These are phyloP conservation scores for Naematelia encephala DNA, from an alignment of 768 basidiomycete genomes.

Conservation along the genomic window DNA sequence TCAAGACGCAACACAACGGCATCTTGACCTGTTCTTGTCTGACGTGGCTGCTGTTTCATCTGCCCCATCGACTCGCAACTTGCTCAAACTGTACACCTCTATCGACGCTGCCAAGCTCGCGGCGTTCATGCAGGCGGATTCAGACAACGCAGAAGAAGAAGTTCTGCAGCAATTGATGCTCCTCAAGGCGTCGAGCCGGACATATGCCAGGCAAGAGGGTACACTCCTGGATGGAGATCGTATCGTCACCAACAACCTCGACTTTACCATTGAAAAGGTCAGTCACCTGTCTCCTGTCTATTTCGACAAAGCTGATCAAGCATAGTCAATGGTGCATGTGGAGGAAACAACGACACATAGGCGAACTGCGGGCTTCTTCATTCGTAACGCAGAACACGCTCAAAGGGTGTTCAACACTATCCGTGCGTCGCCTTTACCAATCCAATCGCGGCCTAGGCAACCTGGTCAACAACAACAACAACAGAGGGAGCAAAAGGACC, in stretches of 20 bases:
- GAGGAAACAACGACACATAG: slow-evolving; percentile 90
- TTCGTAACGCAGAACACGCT: slow-evolving; percentile 85
- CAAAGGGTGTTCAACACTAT: slow-evolving; percentile 81
- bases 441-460: slow-evolving; percentile 4
- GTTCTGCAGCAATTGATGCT: slow-evolving; percentile 97
- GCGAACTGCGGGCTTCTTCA: slow-evolving; percentile 95
- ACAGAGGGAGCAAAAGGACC: background rate
- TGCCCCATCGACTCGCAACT: slow-evolving; percentile 80
- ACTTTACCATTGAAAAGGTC: slow-evolving; percentile 92
- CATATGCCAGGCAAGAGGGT: slow-evolving; percentile 54
- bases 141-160: slow-evolving; percentile 71
- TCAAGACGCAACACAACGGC: slow-evolving; percentile 75
- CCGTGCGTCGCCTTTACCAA: slow-evolving; percentile 59
- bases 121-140: slow-evolving; percentile 70
- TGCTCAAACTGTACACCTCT: slow-evolving; percentile 92
- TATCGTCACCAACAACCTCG: slow-evolving; percentile 86
- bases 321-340: slow-evolving; percentile 92
- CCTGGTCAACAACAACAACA: background rate
- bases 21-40: slow-evolving; percentile 76
- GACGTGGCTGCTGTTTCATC: slow-evolving; percentile 72
- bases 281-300: slow-evolving; percentile 40
- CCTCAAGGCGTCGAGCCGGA: slow-evolving; percentile 82
- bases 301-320: slow-evolving; percentile 3
- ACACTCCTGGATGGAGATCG: slow-evolving; percentile 74
- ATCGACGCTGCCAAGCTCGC: slow-evolving; percentile 88